These are phyloP conservation scores for Pleomassaria siparia DNA, from an alignment of 2,329 filamentous ascomycete genomes.

Conservation along the genomic window DNA sequence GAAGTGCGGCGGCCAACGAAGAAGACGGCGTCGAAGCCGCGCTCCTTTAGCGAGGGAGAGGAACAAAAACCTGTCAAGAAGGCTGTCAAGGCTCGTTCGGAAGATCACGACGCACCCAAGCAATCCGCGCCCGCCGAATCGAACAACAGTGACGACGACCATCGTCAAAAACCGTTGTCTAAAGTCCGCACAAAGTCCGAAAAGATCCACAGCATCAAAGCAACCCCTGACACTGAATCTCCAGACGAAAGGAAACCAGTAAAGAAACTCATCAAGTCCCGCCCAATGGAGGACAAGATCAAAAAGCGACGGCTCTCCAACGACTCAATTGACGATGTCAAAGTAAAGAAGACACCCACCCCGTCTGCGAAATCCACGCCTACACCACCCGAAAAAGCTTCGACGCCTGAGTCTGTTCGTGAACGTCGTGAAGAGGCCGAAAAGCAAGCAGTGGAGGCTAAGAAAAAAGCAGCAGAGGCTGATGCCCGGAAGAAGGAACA, in stretches of 20 bases:
- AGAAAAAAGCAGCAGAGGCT: constrained; percentile 18
- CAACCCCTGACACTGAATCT: constrained; percentile 38
- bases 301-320: constrained; percentile 35
- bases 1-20: constrained; percentile 39
- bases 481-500: constrained; percentile 11
- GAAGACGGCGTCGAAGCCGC: constrained; percentile 28
- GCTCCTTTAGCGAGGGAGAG: constrained; percentile 39
- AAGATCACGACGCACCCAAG: constrained; percentile 33
- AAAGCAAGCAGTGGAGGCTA: constrained; percentile 23
- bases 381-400: constrained; percentile 35
- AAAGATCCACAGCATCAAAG: constrained; percentile 28
- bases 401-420: constrained; percentile 37
- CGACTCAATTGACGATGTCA: constrained; percentile 31
- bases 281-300: constrained; percentile 35
- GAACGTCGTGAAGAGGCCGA: constrained; percentile 39
- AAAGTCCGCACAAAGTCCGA: constrained; percentile 32
- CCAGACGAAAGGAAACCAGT: constrained; percentile 36
- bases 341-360: constrained; percentile 36
- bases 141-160: constrained; percentile 35
- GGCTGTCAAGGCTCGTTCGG: constrained; percentile 30
- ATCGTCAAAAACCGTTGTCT: constrained; percentile 14
- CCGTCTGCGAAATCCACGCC: constrained; percentile 39
- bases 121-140: constrained; percentile 23
- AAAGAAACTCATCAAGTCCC: constrained; percentile 37
- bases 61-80: constrained; percentile 37